Evolutionary conservation across 768 basidiomycete genomes (phyloP).

Genomic region (Panellus pusillus): DNA sequence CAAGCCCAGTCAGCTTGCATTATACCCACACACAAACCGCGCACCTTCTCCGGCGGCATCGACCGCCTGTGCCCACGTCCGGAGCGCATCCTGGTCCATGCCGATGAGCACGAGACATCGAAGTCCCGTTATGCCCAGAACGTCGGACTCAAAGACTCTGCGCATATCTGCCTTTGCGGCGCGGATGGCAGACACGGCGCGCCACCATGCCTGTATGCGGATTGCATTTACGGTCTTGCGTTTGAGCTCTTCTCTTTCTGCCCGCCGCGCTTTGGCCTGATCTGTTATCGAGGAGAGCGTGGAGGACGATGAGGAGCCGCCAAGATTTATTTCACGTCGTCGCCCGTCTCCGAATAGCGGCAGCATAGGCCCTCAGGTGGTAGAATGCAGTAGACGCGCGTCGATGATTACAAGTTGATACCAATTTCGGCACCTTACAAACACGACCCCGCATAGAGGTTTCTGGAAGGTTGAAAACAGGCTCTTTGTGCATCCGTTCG

Average conservation of each 20-base stretch:
- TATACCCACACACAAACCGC: neutral
- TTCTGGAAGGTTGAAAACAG: no score
- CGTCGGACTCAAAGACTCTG: slow-evolving; percentile 49
- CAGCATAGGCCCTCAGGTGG: slow-evolving; percentile 27
- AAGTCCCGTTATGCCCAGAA: slow-evolving; percentile 54
- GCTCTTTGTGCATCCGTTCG: no score
- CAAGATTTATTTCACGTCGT: slow-evolving; percentile 73
- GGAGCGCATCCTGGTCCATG: slow-evolving; percentile 46
- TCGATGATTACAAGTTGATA: no score
- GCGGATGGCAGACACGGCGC: slow-evolving; percentile 46
- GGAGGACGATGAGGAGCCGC: slow-evolving; percentile 55
- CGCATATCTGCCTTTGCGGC: slow-evolving; percentile 47
- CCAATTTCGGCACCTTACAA: no score
- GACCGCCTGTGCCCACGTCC: slow-evolving; percentile 45
- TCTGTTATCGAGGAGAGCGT: slow-evolving; percentile 60
- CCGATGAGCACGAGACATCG: slow-evolving; percentile 68
- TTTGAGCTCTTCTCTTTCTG: slow-evolving; percentile 56
- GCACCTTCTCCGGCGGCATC: slow-evolving; percentile 31
- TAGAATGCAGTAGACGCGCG: no score
- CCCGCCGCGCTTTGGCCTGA: slow-evolving; percentile 59
- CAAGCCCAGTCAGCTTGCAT: neutral
- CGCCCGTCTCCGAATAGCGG: slow-evolving; percentile 53
- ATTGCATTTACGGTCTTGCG: slow-evolving; percentile 57
- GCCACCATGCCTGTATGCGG: slow-evolving; percentile 71
- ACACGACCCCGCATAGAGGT: no score